These are phyloP conservation scores for Hirschioporus abietinus DNA, from an alignment of 768 basidiomycete genomes.

Conservation along the genomic window DNA sequence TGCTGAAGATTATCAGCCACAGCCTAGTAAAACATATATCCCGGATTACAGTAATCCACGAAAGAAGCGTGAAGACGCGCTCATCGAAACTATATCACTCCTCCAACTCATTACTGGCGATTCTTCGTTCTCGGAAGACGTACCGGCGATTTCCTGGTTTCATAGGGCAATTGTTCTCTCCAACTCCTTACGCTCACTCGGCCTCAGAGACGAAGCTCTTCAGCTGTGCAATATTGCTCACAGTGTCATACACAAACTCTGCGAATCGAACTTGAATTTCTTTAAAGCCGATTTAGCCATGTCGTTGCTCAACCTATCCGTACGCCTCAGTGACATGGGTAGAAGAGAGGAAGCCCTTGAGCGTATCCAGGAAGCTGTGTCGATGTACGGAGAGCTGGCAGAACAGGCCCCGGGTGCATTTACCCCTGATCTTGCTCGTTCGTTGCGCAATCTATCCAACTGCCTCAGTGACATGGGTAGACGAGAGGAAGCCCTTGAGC, in stretches of 20 bases:
- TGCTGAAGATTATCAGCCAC: no score
- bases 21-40: no score
- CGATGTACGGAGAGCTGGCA: background rate
- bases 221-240: conserved; percentile 5
- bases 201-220: no score
- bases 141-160: no score
- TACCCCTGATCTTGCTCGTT: conserved; percentile 2
- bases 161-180: no score
- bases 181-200: no score
- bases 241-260: conserved; percentile 8
- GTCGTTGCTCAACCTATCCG: conserved; percentile 10
- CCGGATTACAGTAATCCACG: no score
- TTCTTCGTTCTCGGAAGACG: no score
- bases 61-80: no score
- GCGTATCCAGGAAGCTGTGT: conserved; percentile 1
- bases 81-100: no score
- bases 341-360: conserved; percentile 9
- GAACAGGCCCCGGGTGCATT: background rate
- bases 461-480: background rate
- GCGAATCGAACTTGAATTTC: conserved; percentile 1
- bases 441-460: conserved; percentile 7
- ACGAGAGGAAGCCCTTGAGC: conserved; percentile 11
- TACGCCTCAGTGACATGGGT: conserved; percentile 7
- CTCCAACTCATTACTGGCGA: no score
- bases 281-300: conserved; percentile 11